Conservation (phyloP, 2,329 filamentous ascomycete species). For the Exophiala sp. region DNA sequence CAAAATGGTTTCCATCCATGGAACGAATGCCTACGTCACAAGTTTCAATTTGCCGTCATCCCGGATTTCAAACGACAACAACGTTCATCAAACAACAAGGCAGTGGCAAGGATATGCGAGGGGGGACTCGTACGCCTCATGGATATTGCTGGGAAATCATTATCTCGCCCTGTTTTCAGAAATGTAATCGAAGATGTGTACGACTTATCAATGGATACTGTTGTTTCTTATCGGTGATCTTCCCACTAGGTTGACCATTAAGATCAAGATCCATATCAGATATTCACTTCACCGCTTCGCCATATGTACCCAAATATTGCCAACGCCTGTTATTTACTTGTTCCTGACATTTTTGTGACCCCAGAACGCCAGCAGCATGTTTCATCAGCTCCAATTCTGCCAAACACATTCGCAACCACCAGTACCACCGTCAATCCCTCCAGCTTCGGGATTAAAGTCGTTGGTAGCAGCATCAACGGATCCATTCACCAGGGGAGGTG, state of each 20-base stretch:
- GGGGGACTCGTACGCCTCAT: too few relatives aligned
- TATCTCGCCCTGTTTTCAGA: too few relatives aligned
- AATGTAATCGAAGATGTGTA: too few relatives aligned
- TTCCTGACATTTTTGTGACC: neutral
- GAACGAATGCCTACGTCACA: neutral
- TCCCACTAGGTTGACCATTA: too few relatives aligned
- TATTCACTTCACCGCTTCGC: too few relatives aligned
- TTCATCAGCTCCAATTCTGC: conserved; percentile 47
- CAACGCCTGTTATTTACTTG: too few relatives aligned
- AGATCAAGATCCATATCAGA: too few relatives aligned
- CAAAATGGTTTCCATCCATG: too few relatives aligned
- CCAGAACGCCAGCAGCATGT: neutral
- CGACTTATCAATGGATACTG: too few relatives aligned
- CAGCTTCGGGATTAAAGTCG: conserved; percentile 32
- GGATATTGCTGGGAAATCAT: too few relatives aligned
- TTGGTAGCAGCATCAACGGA: conserved; percentile 10
- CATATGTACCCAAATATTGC: too few relatives aligned
- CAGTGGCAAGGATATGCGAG: neutral
- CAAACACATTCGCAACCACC: conserved; percentile 60
- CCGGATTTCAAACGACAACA: neutral
- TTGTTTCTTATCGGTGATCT: too few relatives aligned
- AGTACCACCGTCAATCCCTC: conserved; percentile 57
- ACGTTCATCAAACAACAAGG: neutral
- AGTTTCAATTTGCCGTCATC: neutral
- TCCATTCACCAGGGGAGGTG: conserved; percentile 43